Conservation (phyloP, 495 filamentous ascomycete species). For the Penicillium roqueforti region DNA sequence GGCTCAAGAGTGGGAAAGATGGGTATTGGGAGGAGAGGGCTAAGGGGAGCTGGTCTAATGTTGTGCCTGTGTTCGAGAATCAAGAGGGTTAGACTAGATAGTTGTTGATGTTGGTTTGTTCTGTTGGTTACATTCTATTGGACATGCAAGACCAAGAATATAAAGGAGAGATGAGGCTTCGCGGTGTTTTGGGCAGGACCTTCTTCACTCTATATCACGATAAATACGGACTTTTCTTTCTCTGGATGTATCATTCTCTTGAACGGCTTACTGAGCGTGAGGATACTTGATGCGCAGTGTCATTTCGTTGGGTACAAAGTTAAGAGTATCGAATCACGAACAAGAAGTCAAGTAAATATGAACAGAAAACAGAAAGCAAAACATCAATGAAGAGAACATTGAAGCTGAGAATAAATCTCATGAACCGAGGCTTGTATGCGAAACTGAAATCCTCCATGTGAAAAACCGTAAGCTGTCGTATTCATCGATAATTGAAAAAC, state of each 20-base stretch:
- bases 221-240: neutral
- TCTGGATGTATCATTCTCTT: neutral
- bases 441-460: neutral
- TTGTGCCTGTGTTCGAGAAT: conserved; percentile 66
- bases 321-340: neutral
- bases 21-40: conserved; percentile 89
- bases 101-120: neutral
- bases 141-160: neutral
- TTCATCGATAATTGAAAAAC: neutral
- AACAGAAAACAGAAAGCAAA: neutral
- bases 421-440: neutral
- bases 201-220: conserved; percentile 14
- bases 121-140: neutral
- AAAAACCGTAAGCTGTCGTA: neutral
- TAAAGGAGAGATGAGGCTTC: neutral
- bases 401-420: conserved; percentile 1
- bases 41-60: conserved; percentile 63
- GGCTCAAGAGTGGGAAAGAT: conserved; percentile 71
- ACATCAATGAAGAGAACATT: neutral
- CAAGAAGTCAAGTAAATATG: neutral
- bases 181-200: conserved; percentile 4
- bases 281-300: neutral
- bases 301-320: neutral
- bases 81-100: conserved; percentile 11
- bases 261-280: neutral